Evolutionary conservation across 495 filamentous ascomycete genomes (phyloP), one percentile per base, ranked within the genome.

Genomic region (Annulohypoxylon bovei): DNA sequence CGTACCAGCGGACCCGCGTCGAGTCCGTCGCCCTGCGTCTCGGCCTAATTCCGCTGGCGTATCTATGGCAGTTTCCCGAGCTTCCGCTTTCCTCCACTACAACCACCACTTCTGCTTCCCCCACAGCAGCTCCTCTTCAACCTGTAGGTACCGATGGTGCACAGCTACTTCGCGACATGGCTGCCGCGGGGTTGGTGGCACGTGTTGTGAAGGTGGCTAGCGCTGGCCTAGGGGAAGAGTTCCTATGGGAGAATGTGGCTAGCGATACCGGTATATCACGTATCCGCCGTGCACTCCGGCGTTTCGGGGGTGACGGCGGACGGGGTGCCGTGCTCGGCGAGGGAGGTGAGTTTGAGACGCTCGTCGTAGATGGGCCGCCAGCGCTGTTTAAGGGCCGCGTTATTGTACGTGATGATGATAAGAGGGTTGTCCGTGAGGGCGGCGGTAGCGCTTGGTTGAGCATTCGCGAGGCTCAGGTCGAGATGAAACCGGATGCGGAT

Each of bases 271-370:
- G 86, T 6, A 81, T 89, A 67, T 79, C 75, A 47, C 82, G 83
- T 54, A 72, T 97, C 28, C 81, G 82, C 35, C 86, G 82, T 66
- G 85, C 85, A 3, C 89, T 95, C 85, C 80, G 80, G 56, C 84
- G 90, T 59, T 98, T 95, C 85, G 86, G 86, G 6, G 81, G 85
- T 80, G 63, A 52, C 12, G 49, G 84, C 78, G 67, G 72, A 33
- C 66, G 70, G 44, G 92, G 92, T 0, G 91, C 92, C 9, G 86
- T 95, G 18, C 77, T 98, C 20, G 95, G 96, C 0, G 95, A 98
- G 75, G 95, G 95, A 2, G 95, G 96, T 3, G 95, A 99, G 83
- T 99, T 95, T 81, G 95, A 99, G 84, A 98, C 93, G 20, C 79
- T 99, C 22, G 93, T 94, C 35, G 71, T 98, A 28, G 88, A 93